Percentiles rank a stretch among this genome's conserved stretches.
Evolutionary conservation across 345 rosid species (phyloP).

Genomic region (Murraya paniculata): DNA sequence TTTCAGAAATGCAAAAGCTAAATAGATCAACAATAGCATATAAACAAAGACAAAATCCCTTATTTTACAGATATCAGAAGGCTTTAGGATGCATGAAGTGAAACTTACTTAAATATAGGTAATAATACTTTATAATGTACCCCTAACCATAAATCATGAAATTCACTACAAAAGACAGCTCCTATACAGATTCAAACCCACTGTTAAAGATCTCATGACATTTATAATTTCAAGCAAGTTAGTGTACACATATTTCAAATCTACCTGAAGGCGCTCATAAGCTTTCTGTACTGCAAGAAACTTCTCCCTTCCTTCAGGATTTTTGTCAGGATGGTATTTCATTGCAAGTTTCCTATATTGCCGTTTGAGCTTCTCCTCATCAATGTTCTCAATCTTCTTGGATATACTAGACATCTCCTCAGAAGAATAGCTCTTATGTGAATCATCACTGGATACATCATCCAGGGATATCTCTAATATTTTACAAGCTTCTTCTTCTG

Average conservation of each 20-base stretch:
- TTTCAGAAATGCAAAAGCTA: constrained; percentile 4
- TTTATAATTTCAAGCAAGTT: constrained; percentile 11
- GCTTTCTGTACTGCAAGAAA: constrained; percentile 98
- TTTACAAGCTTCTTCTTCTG: constrained; percentile 98
- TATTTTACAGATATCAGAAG: not conserved
- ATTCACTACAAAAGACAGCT: not conserved
- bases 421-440: constrained; percentile 31
- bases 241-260: constrained; percentile 7
- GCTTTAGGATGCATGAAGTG: not conserved
- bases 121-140: not conserved
- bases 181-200: not conserved
- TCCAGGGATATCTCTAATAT: constrained; percentile 85
- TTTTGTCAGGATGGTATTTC: constrained; percentile 99
- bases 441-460: constrained; percentile 62
- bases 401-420: constrained; percentile 63
- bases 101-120: not conserved
- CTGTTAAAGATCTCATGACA: not conserved
- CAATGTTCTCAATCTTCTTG: constrained; percentile 90
- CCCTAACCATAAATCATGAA: not conserved
- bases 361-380: constrained; percentile 99
- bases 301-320: constrained; percentile 98
- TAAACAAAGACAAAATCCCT: not conserved
- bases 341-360: constrained; percentile 99
- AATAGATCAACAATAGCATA: not conserved
- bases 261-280: constrained; percentile 96